Conservation (phyloP, 495 filamentous ascomycete genomes). For the Penicillium egyptiacum region DNA sequence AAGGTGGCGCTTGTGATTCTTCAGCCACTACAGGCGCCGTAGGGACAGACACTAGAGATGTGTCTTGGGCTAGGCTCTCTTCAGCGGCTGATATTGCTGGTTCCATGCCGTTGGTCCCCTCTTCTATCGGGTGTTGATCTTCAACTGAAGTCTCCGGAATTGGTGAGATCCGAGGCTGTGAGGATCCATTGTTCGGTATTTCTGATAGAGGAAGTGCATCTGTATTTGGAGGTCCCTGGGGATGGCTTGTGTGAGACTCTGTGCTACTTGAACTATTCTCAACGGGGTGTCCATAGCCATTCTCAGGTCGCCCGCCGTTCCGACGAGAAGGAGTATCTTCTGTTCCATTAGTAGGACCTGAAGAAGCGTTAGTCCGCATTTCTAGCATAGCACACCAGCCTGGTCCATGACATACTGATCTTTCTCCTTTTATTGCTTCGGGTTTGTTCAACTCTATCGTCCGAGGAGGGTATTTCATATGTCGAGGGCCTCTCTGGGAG, state of each 20-base stretch:
- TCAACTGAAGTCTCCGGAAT: neutral
- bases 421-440: conserved; percentile 28
- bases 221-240: neutral
- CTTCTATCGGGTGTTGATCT: neutral
- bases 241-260: neutral
- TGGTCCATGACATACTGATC: conserved; percentile 19
- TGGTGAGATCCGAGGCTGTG: neutral
- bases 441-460: conserved; percentile 17
- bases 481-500: conserved; percentile 27
- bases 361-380: conserved; percentile 7
- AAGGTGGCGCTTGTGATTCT: neutral
- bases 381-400: neutral
- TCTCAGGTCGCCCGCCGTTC: conserved; percentile 7
- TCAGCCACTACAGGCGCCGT: neutral
- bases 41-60: neutral
- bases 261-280: conserved; percentile 14
- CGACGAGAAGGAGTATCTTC: conserved; percentile 1
- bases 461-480: conserved; percentile 29
- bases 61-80: neutral
- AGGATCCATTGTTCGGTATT: neutral
- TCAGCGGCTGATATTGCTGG: neutral
- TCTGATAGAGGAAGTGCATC: neutral
- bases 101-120: neutral
- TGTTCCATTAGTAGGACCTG: conserved; percentile 19
- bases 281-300: neutral